Evolutionary conservation across 352 stramenopile genomes (phyloP).

Genomic region (Bremia lactucae): DNA sequence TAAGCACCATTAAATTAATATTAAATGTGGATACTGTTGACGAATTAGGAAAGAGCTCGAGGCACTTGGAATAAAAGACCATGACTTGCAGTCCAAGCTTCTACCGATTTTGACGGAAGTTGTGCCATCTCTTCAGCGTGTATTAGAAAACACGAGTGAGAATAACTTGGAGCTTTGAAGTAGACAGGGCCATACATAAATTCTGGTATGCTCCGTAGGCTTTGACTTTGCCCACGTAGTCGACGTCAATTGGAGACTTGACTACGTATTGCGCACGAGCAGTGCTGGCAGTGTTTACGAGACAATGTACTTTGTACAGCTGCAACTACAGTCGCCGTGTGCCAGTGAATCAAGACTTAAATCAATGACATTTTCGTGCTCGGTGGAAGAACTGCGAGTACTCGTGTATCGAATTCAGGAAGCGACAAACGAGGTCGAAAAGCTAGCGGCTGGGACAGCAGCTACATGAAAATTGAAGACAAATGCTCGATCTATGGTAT

Average conservation of each 20-base stretch:
- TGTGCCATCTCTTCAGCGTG: constrained; percentile 12
- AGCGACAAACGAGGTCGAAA: constrained; percentile 46
- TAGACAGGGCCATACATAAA: no score
- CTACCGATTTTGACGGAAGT: constrained; percentile 9
- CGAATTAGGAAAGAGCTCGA: constrained; percentile 17
- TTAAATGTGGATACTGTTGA: constrained; percentile 9
- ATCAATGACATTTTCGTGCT: constrained; percentile 46
- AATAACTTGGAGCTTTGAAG: background rate
- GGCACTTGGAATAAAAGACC: constrained; percentile 23
- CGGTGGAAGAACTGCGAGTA: constrained; percentile 51
- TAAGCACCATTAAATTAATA: no score
- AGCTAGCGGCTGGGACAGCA: constrained; percentile 21
- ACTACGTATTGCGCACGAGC: constrained; percentile 57
- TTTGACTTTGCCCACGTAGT: constrained; percentile 72
- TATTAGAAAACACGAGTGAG: constrained; percentile 30
- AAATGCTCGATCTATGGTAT: no score
- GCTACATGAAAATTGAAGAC: no score
- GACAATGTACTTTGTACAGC: constrained; percentile 51
- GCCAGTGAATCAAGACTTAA: constrained; percentile 15
- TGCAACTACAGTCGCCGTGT: constrained; percentile 43
- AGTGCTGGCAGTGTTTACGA: constrained; percentile 41
- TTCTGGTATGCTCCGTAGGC: constrained; percentile 15
- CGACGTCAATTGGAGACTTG: constrained; percentile 56
- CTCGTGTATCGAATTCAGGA: constrained; percentile 68
- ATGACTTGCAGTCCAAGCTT: constrained; percentile 16